Base-by-base conservation (phyloP, 2,329 filamentous ascomycete species). In the Diaporthe helianthi region DNA sequence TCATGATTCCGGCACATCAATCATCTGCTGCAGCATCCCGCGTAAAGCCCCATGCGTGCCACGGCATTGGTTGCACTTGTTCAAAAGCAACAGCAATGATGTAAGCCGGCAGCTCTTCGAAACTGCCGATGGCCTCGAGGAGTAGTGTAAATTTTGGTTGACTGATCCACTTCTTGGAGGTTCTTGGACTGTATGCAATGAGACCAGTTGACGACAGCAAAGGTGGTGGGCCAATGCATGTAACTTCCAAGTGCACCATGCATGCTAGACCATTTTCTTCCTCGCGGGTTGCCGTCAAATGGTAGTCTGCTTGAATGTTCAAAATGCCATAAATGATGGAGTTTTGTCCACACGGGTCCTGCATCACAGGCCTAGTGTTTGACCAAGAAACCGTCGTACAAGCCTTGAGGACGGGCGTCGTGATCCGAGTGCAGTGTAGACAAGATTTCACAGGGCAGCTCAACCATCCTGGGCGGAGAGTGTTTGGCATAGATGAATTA, bases 381-480 rank as follows among this genome's bases (percentile, higher is more conserved):
- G 58, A 63, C 44, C 58, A 63, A 63, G 58, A 49, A 49, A 49
- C 58, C 12, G 44, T 19, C 10, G 29, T 7, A 63, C 44, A 49
- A 63, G 49, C 41, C 58, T 63, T 49, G 41, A 33, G 41, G 15
- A 15, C 41, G 58, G 58, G 41, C 58, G n/a, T 61, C 19, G 26
- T 61, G 58, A 61, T 61, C 58, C 58, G 41, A 44, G 41, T 19
- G 19, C 15, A 19, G 58, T 31, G 26, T 3, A 10, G 22, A 49
- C 4, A 63, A 49, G 58, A 63, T 49, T 36, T 49, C 41, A 36
- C 41, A 47, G 49, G 58, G 26, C 58, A 63, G 58, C n/a, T 63
- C 19, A n/a, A 63, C 41, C 41, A 63, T 4, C 41, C 26, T n/a
- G 9, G 58, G 58, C n/a, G 41, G 12, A 19, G 31, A 31, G 41